Evolutionary conservation across 1,139 yeast species (phyloP).

Genomic region (Pichia sp.): DNA sequence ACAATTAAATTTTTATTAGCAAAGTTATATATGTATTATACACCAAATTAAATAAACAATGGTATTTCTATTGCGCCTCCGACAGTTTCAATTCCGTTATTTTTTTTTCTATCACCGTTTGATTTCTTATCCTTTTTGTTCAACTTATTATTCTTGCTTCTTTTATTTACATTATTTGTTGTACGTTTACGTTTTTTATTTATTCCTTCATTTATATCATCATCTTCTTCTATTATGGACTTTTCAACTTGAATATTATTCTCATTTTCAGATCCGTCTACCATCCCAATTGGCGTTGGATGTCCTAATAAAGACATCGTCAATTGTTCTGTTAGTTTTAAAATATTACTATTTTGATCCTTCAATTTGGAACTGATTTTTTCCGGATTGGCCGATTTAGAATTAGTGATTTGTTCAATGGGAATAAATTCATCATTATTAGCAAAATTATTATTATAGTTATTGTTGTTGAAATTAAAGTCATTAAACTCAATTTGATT

Average conservation of each 20-base stretch:
- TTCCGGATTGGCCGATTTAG: not conserved
- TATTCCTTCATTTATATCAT: conserved; percentile 8
- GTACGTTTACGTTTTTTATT: conserved; percentile 4
- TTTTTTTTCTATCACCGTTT: conserved; percentile 12
- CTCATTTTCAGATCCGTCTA: not conserved
- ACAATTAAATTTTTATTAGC: too few relatives aligned
- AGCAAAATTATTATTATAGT: not conserved
- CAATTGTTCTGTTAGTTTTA: conserved; percentile 16
- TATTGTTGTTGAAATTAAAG: not conserved
- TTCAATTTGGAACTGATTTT: not conserved
- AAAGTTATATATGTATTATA: too few relatives aligned
- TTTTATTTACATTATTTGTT: conserved; percentile 6
- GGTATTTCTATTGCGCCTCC: conserved; percentile 41
- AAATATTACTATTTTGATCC: conserved; percentile 2
- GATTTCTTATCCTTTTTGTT: conserved; percentile 6
- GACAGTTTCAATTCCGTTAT: conserved; percentile 29
- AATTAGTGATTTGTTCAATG: not conserved
- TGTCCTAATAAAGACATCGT: conserved; percentile 21
- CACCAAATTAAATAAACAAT: conserved; percentile 30
- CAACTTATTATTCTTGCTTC: conserved; percentile 6
- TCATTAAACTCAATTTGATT: conserved; percentile 5
- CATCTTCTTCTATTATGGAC: conserved; percentile 10
- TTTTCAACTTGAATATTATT: conserved; percentile 10
- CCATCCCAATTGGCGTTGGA: conserved; percentile 6
- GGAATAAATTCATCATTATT: not conserved